These are phyloP conservation scores for Dalbergia oliveri DNA, from an alignment of 306 rosid species.

Conservation along the genomic window DNA sequence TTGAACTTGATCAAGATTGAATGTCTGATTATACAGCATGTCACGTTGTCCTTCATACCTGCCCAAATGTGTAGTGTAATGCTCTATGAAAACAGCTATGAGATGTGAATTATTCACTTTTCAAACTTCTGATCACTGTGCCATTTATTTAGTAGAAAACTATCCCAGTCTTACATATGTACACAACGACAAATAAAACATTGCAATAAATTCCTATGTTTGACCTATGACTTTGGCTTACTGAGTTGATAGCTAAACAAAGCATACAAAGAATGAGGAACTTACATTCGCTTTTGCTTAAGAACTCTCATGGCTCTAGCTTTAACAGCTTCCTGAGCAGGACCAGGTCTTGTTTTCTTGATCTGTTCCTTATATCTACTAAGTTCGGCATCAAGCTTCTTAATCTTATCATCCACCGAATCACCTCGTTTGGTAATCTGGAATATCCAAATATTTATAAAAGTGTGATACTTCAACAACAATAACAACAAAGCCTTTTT, in stretches of 20 bases:
- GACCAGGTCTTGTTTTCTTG: constrained; percentile 97
- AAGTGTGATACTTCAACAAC: not conserved
- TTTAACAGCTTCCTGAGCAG: constrained; percentile 91
- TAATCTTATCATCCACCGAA: constrained; percentile 83
- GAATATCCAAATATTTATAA: not conserved
- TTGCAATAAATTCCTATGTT: not conserved
- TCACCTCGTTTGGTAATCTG: constrained; percentile 95
- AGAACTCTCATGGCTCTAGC: constrained; percentile 96
- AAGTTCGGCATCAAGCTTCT: constrained; percentile 88
- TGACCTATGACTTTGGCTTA: constrained; percentile 27
- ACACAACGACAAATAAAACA: not conserved
- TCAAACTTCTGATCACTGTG: constrained; percentile 1
- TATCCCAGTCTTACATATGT: not conserved
- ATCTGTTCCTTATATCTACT: constrained; percentile 91
- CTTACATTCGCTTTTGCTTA: constrained; percentile 93
- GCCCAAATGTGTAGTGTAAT: constrained; percentile 45
- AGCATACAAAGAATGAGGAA: constrained; percentile 30
- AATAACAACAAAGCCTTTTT: not conserved
- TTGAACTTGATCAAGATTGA: constrained; percentile 96
- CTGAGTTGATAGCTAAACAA: not conserved
- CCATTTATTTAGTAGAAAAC: constrained; percentile 10
- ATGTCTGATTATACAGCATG: constrained; percentile 95
- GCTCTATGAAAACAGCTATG: constrained; percentile 24
- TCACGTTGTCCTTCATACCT: constrained; percentile 99
- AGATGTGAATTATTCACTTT: not conserved